These are phyloP conservation scores for Juglanconis sp. DNA, from an alignment of 2,329 filamentous ascomycete species.

Conservation along the genomic window DNA sequence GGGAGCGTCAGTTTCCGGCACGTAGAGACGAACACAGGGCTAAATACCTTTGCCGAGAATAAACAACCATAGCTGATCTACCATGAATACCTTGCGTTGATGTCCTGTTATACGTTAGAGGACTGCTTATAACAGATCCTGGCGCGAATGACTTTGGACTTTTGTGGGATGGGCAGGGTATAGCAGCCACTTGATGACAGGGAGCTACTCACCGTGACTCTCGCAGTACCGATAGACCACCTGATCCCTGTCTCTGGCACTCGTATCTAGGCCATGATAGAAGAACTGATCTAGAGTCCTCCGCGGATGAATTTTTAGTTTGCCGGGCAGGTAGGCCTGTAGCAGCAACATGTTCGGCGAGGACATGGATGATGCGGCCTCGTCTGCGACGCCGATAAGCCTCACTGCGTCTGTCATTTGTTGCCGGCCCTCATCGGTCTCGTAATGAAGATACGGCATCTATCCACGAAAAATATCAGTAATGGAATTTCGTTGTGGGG, in stretches of 20 bases:
- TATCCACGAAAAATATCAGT: conserved; percentile 27
- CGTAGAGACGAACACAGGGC: too few species aligned
- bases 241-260: conserved; percentile 58
- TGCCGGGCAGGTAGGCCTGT: conserved; percentile 41
- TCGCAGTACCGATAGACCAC: conserved; percentile 59
- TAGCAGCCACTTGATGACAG: too few species aligned
- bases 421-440: conserved; percentile 51
- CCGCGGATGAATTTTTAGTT: conserved; percentile 53
- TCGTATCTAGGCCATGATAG: conserved; percentile 62
- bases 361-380: conserved; percentile 24
- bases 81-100: conserved; percentile 63
- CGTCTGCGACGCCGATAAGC: conserved; percentile 25
- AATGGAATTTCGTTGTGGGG: not conserved
- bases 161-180: not conserved
- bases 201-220: conserved; percentile 22
- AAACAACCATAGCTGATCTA: conserved; percentile 68
- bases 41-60: conserved; percentile 43
- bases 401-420: conserved; percentile 55
- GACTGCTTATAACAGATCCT: not conserved
- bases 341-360: conserved; percentile 44
- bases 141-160: not conserved
- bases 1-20: conserved; percentile 13
- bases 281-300: conserved; percentile 65
- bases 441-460: conserved; percentile 66
- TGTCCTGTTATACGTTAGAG: conserved; percentile 4